These are phyloP conservation scores for Globisporangium uncinulatum DNA, from an alignment of 352 stramenopile species.

Conservation along the genomic window DNA sequence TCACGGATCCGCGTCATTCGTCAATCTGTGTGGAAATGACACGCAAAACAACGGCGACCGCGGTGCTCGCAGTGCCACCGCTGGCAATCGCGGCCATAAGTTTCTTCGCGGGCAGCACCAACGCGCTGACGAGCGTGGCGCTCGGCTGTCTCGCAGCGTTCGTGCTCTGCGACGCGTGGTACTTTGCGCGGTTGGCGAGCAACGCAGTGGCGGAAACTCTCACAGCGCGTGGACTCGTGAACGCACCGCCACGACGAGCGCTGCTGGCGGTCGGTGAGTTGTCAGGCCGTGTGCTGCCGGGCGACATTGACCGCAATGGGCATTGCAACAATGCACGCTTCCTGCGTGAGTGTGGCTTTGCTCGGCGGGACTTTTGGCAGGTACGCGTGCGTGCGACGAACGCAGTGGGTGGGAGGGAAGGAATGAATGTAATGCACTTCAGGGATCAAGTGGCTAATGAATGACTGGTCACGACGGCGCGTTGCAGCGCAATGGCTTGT, in stretches of 20 bases:
- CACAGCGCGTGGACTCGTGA: slow-evolving; percentile 11
- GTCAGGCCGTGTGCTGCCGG: slow-evolving; percentile 37
- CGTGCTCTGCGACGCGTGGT: slow-evolving; percentile 72
- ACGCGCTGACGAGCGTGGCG: slow-evolving; percentile 17
- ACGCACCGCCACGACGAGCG: slow-evolving; percentile 20
- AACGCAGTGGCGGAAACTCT: slow-evolving; percentile 20
- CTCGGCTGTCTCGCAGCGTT: slow-evolving; percentile 48
- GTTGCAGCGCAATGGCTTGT: slow-evolving; percentile 64
- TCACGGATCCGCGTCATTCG: neutral
- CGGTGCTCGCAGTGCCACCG: slow-evolving; percentile 42
- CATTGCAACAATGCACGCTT: slow-evolving; percentile 86
- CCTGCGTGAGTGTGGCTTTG: slow-evolving; percentile 81
- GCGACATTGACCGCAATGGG: slow-evolving; percentile 80
- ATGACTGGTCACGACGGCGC: neutral
- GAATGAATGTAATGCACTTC: neutral
- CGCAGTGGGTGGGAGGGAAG: neutral
- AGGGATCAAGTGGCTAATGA: neutral
- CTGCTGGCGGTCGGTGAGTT: slow-evolving; percentile 55
- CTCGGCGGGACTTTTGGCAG: slow-evolving; percentile 74
- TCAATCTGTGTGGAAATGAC: slow-evolving; percentile 5
- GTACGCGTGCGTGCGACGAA: slow-evolving; percentile 15
- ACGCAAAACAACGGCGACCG: slow-evolving; percentile 40
- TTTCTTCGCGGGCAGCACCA: slow-evolving; percentile 19
- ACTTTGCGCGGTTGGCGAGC: slow-evolving; percentile 59
- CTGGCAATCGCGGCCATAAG: slow-evolving; percentile 24